These are phyloP conservation scores for Sporobolomyces phaffii DNA, from an alignment of 768 basidiomycete species.

Conservation along the genomic window DNA sequence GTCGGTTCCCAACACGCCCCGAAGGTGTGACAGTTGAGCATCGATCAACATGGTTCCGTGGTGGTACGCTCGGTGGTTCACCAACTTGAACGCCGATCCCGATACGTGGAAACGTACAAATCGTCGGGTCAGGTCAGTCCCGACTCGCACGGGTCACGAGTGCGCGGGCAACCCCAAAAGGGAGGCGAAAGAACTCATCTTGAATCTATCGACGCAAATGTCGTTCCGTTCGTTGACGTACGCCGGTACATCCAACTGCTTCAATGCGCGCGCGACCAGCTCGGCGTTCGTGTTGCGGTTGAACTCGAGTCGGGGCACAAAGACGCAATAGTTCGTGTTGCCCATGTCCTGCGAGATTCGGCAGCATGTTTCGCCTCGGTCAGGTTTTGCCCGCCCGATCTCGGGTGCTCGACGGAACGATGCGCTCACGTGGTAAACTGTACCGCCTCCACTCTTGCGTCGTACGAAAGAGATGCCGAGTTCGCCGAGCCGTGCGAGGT, in stretches of 20 bases:
- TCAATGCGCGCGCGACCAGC: constrained; percentile 70
- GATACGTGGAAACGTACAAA: constrained; percentile 62
- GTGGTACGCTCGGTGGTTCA: constrained; percentile 83
- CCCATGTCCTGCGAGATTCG: constrained; percentile 97
- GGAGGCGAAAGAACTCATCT: constrained; percentile 60
- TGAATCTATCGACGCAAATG: constrained; percentile 71
- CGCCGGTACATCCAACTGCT: constrained; percentile 64
- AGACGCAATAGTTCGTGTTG: constrained; percentile 94
- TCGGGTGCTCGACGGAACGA: too few species aligned
- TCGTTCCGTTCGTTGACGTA: constrained; percentile 84
- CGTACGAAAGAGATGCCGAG: constrained; percentile 68
- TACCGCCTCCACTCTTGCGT: constrained; percentile 84
- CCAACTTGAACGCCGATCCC: constrained; percentile 95
- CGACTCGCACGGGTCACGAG: not conserved
- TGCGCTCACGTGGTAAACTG: constrained; percentile 93
- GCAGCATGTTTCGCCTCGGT: too few species aligned
- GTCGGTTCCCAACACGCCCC: constrained; percentile 61
- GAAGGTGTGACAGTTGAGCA: constrained; percentile 64
- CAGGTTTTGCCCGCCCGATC: too few species aligned
- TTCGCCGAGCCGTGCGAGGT: constrained; percentile 57
- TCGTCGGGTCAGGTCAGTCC: not conserved
- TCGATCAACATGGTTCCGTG: constrained; percentile 98
- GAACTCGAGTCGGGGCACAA: constrained; percentile 73
- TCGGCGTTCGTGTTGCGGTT: constrained; percentile 70
- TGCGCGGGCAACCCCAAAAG: constrained; percentile 30